A percentile compares a stretch with the other conserved stretches of the same genome.
Evolutionary conservation across 305 asterid species (phyloP).

Genomic region (Fraxinus ornus): DNA sequence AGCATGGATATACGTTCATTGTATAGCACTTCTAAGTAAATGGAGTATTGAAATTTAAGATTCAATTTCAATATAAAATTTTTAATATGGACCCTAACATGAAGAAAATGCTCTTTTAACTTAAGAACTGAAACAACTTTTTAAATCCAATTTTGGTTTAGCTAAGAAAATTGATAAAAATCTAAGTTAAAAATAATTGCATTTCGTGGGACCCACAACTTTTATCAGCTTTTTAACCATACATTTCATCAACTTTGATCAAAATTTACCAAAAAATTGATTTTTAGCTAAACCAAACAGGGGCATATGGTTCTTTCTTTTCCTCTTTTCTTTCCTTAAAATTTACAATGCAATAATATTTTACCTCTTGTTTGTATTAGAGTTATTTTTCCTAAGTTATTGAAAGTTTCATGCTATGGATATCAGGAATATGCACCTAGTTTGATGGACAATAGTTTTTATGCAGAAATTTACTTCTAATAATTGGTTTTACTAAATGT

Average conservation of each 20-base stretch:
- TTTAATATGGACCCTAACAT: not conserved
- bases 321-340: constrained; percentile 8
- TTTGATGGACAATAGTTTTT: not conserved
- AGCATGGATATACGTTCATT: not conserved
- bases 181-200: not conserved
- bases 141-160: not conserved
- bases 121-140: not conserved
- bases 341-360: not conserved
- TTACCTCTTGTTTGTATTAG: not conserved
- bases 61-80: not conserved
- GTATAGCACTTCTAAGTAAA: not conserved
- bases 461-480: constrained; percentile 25
- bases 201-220: not conserved
- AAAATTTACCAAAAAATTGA: not conserved
- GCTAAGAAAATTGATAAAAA: not conserved
- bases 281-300: not conserved
- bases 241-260: not conserved
- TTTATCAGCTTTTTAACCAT: no score
- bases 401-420: not conserved
- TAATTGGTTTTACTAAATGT: constrained; percentile 29
- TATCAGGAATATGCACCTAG: constrained; percentile 7
- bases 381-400: not conserved
- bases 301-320: constrained; percentile 12
- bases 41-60: not conserved
- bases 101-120: not conserved